phyloP scores from a whole-genome alignment of 257 asterid species.

The Knoxia roxburghii region DNA sequence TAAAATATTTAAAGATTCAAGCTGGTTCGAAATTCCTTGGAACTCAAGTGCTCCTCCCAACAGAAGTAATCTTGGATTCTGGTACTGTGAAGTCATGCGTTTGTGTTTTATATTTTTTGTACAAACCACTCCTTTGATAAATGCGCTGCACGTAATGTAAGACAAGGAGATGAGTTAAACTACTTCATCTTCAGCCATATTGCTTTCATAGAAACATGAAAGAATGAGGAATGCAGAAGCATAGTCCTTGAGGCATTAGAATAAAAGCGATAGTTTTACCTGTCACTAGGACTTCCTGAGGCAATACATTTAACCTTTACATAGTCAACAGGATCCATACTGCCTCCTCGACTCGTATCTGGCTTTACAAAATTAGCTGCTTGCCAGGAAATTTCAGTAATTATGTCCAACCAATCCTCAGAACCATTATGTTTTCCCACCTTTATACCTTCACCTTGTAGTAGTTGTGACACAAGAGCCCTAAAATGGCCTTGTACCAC shows the following conservation, averaged over 20 bases:
- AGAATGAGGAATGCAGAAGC: constrained; percentile 1
- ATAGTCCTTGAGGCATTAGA: neutral
- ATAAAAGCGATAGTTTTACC: constrained; percentile 37
- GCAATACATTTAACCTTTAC: constrained; percentile 89
- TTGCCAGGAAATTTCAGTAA: constrained; percentile 71
- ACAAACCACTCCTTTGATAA: constrained; percentile 86
- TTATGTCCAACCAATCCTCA: constrained; percentile 70
- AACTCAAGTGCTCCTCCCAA: constrained; percentile 95
- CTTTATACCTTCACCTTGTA: constrained; percentile 61
- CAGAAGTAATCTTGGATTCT: constrained; percentile 72
- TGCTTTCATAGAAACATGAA: neutral
- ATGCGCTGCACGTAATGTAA: constrained; percentile 51
- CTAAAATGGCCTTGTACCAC: constrained; percentile 77
- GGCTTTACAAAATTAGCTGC: constrained; percentile 90
- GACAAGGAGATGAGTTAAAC: constrained; percentile 9
- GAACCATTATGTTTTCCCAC: constrained; percentile 32
- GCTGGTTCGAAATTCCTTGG: constrained; percentile 78
- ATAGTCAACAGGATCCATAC: constrained; percentile 97
- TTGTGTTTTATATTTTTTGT: constrained; percentile 95
- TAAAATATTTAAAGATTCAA: constrained; percentile 80
- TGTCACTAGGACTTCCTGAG: constrained; percentile 69
- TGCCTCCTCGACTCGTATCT: constrained; percentile 89
- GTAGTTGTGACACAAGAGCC: constrained; percentile 81
- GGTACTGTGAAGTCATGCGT: constrained; percentile 86
- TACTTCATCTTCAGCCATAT: constrained; percentile 1